Base-by-base conservation (phyloP, 2,329 filamentous ascomycete species). In the Stachybotrys elegans region DNA sequence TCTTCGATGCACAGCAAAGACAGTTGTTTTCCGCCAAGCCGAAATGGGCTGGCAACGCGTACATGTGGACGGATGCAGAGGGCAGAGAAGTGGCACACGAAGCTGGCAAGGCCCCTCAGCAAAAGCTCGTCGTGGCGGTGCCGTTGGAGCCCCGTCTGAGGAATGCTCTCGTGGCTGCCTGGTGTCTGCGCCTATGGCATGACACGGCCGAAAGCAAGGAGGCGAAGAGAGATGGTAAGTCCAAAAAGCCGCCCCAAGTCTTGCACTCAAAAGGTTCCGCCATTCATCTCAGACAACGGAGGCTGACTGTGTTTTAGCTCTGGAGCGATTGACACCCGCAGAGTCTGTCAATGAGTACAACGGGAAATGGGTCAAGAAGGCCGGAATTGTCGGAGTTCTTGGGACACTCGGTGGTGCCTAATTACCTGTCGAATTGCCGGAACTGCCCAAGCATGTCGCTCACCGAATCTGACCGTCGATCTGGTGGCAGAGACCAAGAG, bases 311-410 rank as follows among this genome's bases (percentile, higher is more conserved):
- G 16, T 19, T 17, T 13, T 20, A 37, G 34, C 34, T 13, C 13
- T 37, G 19, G 34, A 37, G 13, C 16, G 34, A 20, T 19, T 37
- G n/a, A 37, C 34, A 13, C 34, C 34, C n/a, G 34, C 34, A 37
- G 34, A 37, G 20, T 37, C 34, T 37, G 34, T 37, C n/a, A 14
- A 17, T 17, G 34, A 21, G 13, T 17, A 17, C 13, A 21, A 37
- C 34, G 20, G n/a, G 20, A 37, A 37, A 37, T 37, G 34, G 34
- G 34, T 21, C n/a, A 37, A 37, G 34, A 37, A 37, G 34, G 6
- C 34, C 4, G 34, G n/a, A 20, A 19, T 12, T 4, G 19, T 37
- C 5, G 34, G 34, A 20, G 34, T 19, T 17, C 34, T 37, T 6
- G 34, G 34, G 20, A 5, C 34, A 6, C 6, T 37, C 20, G 34